Evolutionary conservation across 2,329 filamentous ascomycete genomes (phyloP), one percentile per base, ranked within the genome.

Genomic region (Clonostachys rosea): DNA sequence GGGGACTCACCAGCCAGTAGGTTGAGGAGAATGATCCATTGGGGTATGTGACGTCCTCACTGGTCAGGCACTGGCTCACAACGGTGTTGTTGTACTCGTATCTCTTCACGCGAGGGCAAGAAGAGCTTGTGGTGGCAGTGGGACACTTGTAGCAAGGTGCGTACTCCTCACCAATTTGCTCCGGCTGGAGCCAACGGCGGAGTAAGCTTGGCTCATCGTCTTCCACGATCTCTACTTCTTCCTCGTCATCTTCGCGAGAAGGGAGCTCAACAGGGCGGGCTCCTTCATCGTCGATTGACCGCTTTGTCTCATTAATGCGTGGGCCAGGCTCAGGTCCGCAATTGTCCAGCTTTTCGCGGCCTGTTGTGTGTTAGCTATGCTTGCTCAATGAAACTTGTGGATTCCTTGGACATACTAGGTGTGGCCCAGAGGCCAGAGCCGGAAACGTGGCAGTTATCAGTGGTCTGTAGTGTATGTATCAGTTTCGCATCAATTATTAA

Each of bases 31-130:
- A 43, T 10, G 42, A 24, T n/a, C 42, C 42, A 24, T 43, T 43
- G 10, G 42, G 42, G 20, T 24, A 43, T 13, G 42, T 43, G 42
- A 30, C 14, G 42, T 13, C 10, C 42, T 43, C 42, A 6, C 16
- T 13, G 6, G 16, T 30, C 17, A 33, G 16, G 20, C 48, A 49
- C 36, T 49, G 48, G 42, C 24, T 47, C 14, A 47, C 16, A 14
- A 49, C 48, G 4, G 48, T 47, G 44, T 49, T 24, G 42, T 49
- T 47, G 37, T 30, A 47, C 44, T 49, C 44, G 41, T 49, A 49
- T 18, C 36, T n/a, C 36, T 39, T 39, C 36, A 6, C 4, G 80
- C 86, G 1, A 92, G 92, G 10, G 92, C 94, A 0, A 90, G 97
- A 2, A n/a, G 36, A 39, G 36, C 17, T 39, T 1, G 84, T 99